Conservation (phyloP, 805 yeast species). For the Metschnikowia kunwiensis region DNA sequence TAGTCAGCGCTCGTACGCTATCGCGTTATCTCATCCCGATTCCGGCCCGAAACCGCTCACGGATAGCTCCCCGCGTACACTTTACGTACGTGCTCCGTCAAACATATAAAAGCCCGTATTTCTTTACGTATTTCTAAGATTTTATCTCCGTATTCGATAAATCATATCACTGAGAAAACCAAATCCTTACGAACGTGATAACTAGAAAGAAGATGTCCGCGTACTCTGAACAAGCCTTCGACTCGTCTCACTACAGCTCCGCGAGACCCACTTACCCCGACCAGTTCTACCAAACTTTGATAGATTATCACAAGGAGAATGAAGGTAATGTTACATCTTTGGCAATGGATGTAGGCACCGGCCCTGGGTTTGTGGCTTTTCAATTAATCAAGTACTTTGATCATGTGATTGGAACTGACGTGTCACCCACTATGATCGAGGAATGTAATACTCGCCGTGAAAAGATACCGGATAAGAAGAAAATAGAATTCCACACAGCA, state of each 20-base stretch:
- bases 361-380: constrained; percentile 71
- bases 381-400: constrained; percentile 46
- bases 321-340: constrained; percentile 21
- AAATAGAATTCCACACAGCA: constrained; percentile 23
- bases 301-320: constrained; percentile 37
- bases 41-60: too few species aligned
- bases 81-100: too few species aligned
- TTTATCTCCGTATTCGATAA: too few species aligned
- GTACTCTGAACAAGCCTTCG: constrained; percentile 51
- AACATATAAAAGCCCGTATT: too few species aligned
- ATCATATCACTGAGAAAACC: too few species aligned
- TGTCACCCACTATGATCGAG: constrained; percentile 53
- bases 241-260: constrained; percentile 49
- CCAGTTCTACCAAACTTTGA: constrained; percentile 42
- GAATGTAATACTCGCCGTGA: constrained; percentile 21
- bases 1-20: too few species aligned
- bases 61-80: too few species aligned
- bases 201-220: constrained; percentile 65
- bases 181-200: too few species aligned
- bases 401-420: constrained; percentile 61
- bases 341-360: constrained; percentile 77
- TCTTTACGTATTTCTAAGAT: too few species aligned
- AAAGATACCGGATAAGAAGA: constrained; percentile 3
- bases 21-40: too few species aligned
- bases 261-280: constrained; percentile 69